Evolutionary conservation across 371 early-diverging fungal species (phyloP).

Genomic region (Umbelopsis sp.): DNA sequence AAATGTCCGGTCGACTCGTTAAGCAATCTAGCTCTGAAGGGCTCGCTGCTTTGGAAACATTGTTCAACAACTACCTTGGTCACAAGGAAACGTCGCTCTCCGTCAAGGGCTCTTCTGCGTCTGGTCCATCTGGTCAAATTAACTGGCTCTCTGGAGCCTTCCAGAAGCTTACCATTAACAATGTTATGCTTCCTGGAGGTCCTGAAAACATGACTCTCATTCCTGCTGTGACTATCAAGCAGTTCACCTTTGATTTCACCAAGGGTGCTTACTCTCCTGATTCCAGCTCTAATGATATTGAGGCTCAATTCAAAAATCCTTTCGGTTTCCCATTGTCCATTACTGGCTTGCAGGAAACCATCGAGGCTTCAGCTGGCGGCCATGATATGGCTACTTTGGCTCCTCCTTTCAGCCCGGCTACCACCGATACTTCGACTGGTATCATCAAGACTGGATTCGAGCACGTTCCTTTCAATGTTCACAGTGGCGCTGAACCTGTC

Average conservation of each 20-base stretch:
- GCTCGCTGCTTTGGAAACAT: slow-evolving; percentile 42
- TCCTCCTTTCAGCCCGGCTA: slow-evolving; percentile 47
- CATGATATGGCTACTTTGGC: slow-evolving; percentile 48
- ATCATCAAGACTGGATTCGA: slow-evolving; percentile 42
- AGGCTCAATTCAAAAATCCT: slow-evolving; percentile 52
- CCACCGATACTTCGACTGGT: slow-evolving; percentile 40
- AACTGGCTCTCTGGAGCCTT: slow-evolving; percentile 50
- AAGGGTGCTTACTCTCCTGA: slow-evolving; percentile 48
- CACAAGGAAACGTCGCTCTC: slow-evolving; percentile 40
- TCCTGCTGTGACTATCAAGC: slow-evolving; percentile 48
- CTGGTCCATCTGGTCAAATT: slow-evolving; percentile 42
- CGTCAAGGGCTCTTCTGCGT: slow-evolving; percentile 42
- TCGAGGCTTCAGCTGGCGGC: slow-evolving; percentile 32
- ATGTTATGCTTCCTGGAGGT: slow-evolving; percentile 49
- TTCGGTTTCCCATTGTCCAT: slow-evolving; percentile 59
- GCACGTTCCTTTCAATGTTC: slow-evolving; percentile 45
- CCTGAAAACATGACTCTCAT: slow-evolving; percentile 41
- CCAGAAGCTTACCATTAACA: slow-evolving; percentile 36
- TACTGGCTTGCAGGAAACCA: slow-evolving; percentile 47
- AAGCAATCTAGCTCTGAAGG: slow-evolving; percentile 45
- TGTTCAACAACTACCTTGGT: slow-evolving; percentile 42
- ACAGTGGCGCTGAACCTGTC: slow-evolving; percentile 28
- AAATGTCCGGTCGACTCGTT: slow-evolving; percentile 52
- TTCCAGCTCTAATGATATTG: slow-evolving; percentile 49
- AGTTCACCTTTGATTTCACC: slow-evolving; percentile 56